These are phyloP conservation scores for Phaeolepiota aurea DNA, from an alignment of 768 basidiomycete species.

Conservation along the genomic window DNA sequence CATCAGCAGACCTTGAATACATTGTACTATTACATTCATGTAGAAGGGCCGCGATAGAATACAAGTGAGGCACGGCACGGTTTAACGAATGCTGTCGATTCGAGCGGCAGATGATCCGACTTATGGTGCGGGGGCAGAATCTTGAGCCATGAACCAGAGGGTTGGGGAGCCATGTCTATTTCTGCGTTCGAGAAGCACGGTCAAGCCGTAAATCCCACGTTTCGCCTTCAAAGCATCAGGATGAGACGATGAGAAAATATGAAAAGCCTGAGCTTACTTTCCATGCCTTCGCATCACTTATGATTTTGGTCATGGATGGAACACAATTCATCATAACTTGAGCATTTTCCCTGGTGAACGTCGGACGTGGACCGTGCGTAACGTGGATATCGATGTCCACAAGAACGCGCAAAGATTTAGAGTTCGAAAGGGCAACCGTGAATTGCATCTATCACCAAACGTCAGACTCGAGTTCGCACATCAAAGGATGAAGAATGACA, in stretches of 20 bases:
- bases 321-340: slow-evolving; percentile 31
- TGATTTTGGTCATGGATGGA: slow-evolving; percentile 32
- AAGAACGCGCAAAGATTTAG: slow-evolving; percentile 29
- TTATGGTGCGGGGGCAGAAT: not conserved
- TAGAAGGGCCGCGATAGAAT: not conserved
- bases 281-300: slow-evolving; percentile 46
- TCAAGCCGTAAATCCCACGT: too few relatives aligned
- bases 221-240: too few relatives aligned
- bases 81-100: not conserved
- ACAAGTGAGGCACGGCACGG: not conserved
- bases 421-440: slow-evolving; percentile 6
- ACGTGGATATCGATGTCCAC: slow-evolving; percentile 38
- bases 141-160: not conserved
- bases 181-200: not conserved
- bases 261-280: slow-evolving; percentile 37
- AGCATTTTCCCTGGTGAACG: slow-evolving; percentile 28
- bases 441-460: slow-evolving; percentile 19
- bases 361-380: slow-evolving; percentile 27
- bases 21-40: not conserved
- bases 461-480: not conserved
- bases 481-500: slow-evolving; percentile 15
- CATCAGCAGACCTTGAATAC: not conserved
- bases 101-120: not conserved
- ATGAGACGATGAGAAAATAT: too few relatives aligned
- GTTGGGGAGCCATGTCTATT: not conserved